These are phyloP conservation scores for Agrocybe chaxingu DNA, from an alignment of 768 basidiomycete species.

Conservation along the genomic window DNA sequence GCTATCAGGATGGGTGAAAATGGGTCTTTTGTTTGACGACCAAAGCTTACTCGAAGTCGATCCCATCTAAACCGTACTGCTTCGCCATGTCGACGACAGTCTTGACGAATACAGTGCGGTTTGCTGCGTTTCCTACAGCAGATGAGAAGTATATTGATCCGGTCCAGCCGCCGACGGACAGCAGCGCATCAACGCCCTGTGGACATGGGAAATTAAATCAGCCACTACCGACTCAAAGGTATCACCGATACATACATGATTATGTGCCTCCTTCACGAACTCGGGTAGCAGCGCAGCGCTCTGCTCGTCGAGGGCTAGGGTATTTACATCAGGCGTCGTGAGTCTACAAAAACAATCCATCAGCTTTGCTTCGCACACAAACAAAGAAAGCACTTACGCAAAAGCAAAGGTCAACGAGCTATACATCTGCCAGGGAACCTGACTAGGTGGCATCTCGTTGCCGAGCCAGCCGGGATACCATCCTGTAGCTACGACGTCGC, in stretches of 20 bases:
- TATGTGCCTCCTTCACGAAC: conserved; percentile 50
- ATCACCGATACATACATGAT: conserved; percentile 28
- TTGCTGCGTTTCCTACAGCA: conserved; percentile 50
- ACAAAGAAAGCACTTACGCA: conserved; percentile 31
- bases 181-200: conserved; percentile 52
- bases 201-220: conserved; percentile 1
- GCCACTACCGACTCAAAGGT: not conserved
- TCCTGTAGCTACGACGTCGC: conserved; percentile 42
- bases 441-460: conserved; percentile 32
- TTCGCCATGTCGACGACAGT: conserved; percentile 46
- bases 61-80: conserved; percentile 54
- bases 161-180: conserved; percentile 72
- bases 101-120: conserved; percentile 64
- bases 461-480: conserved; percentile 59
- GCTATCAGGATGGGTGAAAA: conserved; percentile 21
- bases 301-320: conserved; percentile 34
- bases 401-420: conserved; percentile 45
- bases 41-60: conserved; percentile 46
- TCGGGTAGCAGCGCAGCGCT: conserved; percentile 45
- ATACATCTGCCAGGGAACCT: conserved; percentile 56
- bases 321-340: conserved; percentile 30
- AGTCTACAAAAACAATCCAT: conserved; percentile 21
- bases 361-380: not conserved
- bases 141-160: conserved; percentile 64
- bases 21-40: not conserved